Evolutionary conservation across 176 grass and related monocot genomes (phyloP), one percentile per base, ranked within the genome.

Genomic region (Raddia distichophylla): DNA sequence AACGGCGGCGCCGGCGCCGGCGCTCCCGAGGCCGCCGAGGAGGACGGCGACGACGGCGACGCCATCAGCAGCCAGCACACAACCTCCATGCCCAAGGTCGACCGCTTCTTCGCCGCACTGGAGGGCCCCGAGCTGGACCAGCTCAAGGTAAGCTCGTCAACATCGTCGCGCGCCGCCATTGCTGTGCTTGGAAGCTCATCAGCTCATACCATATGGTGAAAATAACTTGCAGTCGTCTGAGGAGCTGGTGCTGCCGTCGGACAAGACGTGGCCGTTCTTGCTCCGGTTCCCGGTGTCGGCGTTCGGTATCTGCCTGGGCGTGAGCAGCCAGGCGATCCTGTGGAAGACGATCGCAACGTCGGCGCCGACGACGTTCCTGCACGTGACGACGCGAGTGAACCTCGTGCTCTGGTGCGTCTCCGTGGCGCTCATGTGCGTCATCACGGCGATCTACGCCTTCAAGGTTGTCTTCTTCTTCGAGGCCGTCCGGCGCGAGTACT

Each of bases 201-300:
- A 22, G 63, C 6, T 56, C 27, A 61, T 58, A 13, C 7, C 7
- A 7, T 3, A 7, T 3, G 60, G 3, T 60, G 42, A 13, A 43
- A 63, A 46, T 35, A 22, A 1, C 47, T 46, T 66, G 42, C 69
- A 97, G 94, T 81, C 89, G 3, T 91, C 79, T 6, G 93, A 98
- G 75, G 87, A 82, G 60, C 86, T 93, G 32, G 75, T 95, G 37
- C 84, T 98, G 64, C 90, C 90, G 32, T 74, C 81, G 64, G 88
- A 98, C 82, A 95, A 93, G 82, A 88, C 82, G 10, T 98, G 96
- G 96, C 96, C 92, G 72, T 98, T 98, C 79, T 79, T 98, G 55
- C 90, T 98, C 13, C 88, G 96, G 15, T 98, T 98, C 67, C 96
- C 93, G 0, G 78, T 98, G 8, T 91, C 92, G 0, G 71, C 93